phyloP scores from a whole-genome alignment of 2,329 filamentous ascomycete genomes.

The Knoxdaviesia capensis region DNA sequence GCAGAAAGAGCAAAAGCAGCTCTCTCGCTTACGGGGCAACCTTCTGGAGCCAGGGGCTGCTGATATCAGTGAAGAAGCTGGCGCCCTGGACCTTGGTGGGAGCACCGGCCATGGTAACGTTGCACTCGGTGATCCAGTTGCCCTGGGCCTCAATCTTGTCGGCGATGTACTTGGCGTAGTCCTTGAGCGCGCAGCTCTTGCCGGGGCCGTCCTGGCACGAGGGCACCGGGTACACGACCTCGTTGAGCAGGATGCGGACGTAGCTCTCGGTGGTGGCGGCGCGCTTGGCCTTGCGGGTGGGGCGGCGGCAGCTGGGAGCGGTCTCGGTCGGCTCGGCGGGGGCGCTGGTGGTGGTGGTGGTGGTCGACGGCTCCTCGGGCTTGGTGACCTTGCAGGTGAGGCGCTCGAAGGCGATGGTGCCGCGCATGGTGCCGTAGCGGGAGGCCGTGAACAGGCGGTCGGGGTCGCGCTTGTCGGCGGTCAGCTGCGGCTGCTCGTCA shows the following conservation, averaged over 20 bases:
- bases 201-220: slow-evolving; percentile 35
- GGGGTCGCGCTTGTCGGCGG: slow-evolving; percentile 22
- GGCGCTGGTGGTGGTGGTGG: slow-evolving; percentile 2
- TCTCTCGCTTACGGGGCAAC: neutral
- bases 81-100: slow-evolving; percentile 22
- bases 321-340: slow-evolving; percentile 3
- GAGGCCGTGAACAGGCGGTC: slow-evolving; percentile 32
- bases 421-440: slow-evolving; percentile 40
- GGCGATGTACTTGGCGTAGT: slow-evolving; percentile 23
- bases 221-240: slow-evolving; percentile 38
- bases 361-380: slow-evolving; percentile 1
- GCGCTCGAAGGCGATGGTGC: slow-evolving; percentile 43
- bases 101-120: slow-evolving; percentile 19
- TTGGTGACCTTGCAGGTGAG: slow-evolving; percentile 24
- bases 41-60: slow-evolving; percentile 14
- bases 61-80: slow-evolving; percentile 26
- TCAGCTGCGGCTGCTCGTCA: slow-evolving; percentile 30
- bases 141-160: slow-evolving; percentile 26
- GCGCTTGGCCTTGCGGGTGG: slow-evolving; percentile 1
- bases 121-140: slow-evolving; percentile 26
- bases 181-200: slow-evolving; percentile 24
- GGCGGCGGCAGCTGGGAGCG: slow-evolving; percentile 3
- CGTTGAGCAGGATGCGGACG: slow-evolving; percentile 39
- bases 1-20: too few relatives aligned
- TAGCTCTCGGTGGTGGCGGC: slow-evolving; percentile 17